Evolutionary conservation across 371 early-diverging fungal genomes (phyloP), one percentile per base, ranked within the genome.

Genomic region (Rhizopus microsporus): DNA sequence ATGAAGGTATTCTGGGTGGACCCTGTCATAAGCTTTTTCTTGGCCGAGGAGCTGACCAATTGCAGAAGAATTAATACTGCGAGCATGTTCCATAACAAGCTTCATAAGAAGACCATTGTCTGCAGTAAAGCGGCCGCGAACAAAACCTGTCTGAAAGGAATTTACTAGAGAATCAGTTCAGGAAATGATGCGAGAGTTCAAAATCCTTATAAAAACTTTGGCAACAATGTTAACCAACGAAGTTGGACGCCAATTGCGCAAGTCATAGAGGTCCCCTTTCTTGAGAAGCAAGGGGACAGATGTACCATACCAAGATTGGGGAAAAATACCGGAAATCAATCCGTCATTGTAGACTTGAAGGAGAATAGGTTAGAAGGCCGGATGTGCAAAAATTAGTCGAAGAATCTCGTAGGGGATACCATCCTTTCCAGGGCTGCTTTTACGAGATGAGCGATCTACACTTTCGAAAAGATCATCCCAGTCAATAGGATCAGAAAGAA

Each of bases 401-500:
- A 60, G 17, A 3, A 66, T 42, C 7, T 48, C 38, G 51, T 66
- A 65, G 0, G 58, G 66, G 1, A 65, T 40, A 23, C 60, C 59
- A 55, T 59, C 62, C 30, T 57, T 43, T 10, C 62, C 67, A n/a
- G 62, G 67, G 8, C 40, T 39, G 13, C 47, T 51, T 13, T 29
- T 43, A 3, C 13, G 54, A 8, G 59, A 61, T 4, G 55, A 5
- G 1, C 61, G 57, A 7, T 42, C 50, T 15, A 33, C 17, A 23
- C 45, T 54, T 1, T 12, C 23, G 12, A 10, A 15, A 3, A 58
- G n/a, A 5, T 56, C 61, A 0, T 47, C 51, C 16, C 46, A 16
- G 1, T 37, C 43, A n/a, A 69, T 52, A 10, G 51, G 39, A 10
- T n/a, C 29, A 7, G 51, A 5, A 1, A 65, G 23, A 6, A 15